Percentiles rank a stretch among this genome's conserved stretches.
Evolutionary conservation across 1,284 basidiomycete genomes (phyloP).

Genomic region (Puccinia coronata): DNA sequence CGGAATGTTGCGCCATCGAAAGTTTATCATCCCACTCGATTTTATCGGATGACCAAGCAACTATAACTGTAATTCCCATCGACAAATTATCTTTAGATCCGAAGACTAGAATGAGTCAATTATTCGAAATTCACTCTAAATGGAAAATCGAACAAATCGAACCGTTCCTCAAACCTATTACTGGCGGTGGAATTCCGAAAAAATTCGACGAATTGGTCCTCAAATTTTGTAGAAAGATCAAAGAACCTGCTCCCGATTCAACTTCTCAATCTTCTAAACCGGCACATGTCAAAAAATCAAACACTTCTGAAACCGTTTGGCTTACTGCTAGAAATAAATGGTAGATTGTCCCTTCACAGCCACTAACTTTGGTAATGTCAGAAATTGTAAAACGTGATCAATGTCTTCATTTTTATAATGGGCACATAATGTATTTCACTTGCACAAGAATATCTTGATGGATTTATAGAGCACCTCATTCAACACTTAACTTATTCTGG

Average conservation of each 20-base stretch:
- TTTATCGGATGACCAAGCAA: slow-evolving; percentile 24
- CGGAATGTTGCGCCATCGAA: slow-evolving; percentile 22
- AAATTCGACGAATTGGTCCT: slow-evolving; percentile 44
- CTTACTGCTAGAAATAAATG: slow-evolving; percentile 45
- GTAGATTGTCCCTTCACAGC: slow-evolving; percentile 19
- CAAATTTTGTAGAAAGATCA: slow-evolving; percentile 49
- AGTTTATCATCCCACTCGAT: slow-evolving; percentile 44
- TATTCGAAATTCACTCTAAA: slow-evolving; percentile 36
- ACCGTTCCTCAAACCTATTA: slow-evolving; percentile 34
- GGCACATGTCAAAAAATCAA: neutral
- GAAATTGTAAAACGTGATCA: no score
- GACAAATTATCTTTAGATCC: slow-evolving; percentile 44
- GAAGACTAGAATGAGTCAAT: slow-evolving; percentile 32
- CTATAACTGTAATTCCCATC: slow-evolving; percentile 36
- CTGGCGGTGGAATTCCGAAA: slow-evolving; percentile 42
- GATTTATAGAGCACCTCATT: no score
- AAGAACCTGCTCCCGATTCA: slow-evolving; percentile 1
- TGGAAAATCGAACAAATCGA: slow-evolving; percentile 46
- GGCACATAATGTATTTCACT: no score
- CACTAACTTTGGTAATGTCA: no score
- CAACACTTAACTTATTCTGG: no score
- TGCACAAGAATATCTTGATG: no score
- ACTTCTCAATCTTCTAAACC: neutral
- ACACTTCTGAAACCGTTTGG: slow-evolving; percentile 24
- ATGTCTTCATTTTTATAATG: no score